Evolutionary conservation across 106 monocot species (phyloP), one percentile per base, ranked within the genome.

Genomic region (Dendrobium chrysotoxum): DNA sequence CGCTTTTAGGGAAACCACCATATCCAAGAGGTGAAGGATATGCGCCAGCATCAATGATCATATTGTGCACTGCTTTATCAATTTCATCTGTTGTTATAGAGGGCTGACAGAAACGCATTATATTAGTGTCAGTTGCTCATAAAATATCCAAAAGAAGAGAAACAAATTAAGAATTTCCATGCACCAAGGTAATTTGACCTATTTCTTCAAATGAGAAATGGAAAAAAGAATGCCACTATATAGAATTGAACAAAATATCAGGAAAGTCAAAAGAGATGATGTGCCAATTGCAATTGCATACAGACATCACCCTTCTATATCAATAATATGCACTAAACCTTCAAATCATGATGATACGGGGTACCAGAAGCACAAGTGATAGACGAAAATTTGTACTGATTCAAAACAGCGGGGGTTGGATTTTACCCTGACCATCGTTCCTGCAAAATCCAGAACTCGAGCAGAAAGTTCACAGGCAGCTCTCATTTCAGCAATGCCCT

Each of bases 51-150:
- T 98, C 89, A 85, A 92, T 89, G 70, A 94, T 98, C 94, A 98
- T 98, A 25, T 94, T 81, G 84, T 98, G 97, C 79, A 98, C 97
- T 84, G 92, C 92, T 86, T 84, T 89, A 85, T 98, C 97, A 84
- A 98, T 98, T 89, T 98, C 94, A 80, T 98, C 91, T 79, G 97
- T 98, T 72, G 97, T 98, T 83, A 98, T 80, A 80, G 97, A 92
- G 84, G 94, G 94, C 97, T 98, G 89, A 83, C 80, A 87, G 23
- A 64, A 84, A 21, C 72, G 16, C 31, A 28, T 70, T 7, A 42
- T 23, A 38, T n/a, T 41, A 39, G 74, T 15, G 64, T 35, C 13
- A 72, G 30, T 38, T 23, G n/a, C 53, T 53, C 40, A 81, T 74
- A 28, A 74, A 54, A 74, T 21, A 53, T 57, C 7, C 11, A 64